Evolutionary conservation across 1,284 basidiomycete species (phyloP).

Genomic region (Cutaneotrichosporon sp.): DNA sequence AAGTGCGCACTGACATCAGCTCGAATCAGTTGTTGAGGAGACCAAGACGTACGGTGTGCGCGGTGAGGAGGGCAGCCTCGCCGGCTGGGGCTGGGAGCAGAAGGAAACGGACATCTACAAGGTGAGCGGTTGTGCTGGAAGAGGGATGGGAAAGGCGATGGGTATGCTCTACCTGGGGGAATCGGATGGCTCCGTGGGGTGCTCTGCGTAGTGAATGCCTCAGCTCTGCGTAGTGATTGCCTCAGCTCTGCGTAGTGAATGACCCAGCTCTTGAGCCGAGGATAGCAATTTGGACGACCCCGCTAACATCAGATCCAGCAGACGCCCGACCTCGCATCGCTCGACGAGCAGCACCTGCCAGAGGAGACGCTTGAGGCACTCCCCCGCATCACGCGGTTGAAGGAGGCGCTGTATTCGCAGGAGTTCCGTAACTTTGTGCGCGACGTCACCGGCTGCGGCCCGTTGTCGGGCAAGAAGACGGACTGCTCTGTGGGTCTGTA

Average conservation of each 20-base stretch:
- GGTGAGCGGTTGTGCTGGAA: conserved; percentile 55
- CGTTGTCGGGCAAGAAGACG: conserved; percentile 84
- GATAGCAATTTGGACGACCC: background rate
- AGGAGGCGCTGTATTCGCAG: conserved; percentile 87
- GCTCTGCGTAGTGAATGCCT: too few relatives aligned
- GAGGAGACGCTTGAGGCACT: conserved; percentile 64
- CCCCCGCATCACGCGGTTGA: conserved; percentile 73
- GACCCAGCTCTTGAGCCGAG: background rate
- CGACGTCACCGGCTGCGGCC: conserved; percentile 87
- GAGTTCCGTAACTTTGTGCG: conserved; percentile 82
- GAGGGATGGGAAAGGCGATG: background rate
- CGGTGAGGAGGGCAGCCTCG: conserved; percentile 50
- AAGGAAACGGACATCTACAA: conserved; percentile 99
- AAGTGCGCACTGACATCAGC: conserved; percentile 35
- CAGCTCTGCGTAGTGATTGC: background rate
- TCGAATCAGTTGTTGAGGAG: conserved; percentile 68
- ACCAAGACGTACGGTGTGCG: conserved; percentile 48
- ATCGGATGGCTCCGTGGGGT: background rate
- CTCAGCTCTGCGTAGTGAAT: background rate
- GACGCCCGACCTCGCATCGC: conserved; percentile 93
- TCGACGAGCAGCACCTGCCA: conserved; percentile 65
- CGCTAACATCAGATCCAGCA: conserved; percentile 73
- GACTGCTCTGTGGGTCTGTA: conserved; percentile 97
- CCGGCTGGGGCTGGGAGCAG: conserved; percentile 72
- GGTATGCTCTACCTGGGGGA: background rate